Evolutionary conservation across 805 yeast species (phyloP).

Genomic region (Candida quercuum): DNA sequence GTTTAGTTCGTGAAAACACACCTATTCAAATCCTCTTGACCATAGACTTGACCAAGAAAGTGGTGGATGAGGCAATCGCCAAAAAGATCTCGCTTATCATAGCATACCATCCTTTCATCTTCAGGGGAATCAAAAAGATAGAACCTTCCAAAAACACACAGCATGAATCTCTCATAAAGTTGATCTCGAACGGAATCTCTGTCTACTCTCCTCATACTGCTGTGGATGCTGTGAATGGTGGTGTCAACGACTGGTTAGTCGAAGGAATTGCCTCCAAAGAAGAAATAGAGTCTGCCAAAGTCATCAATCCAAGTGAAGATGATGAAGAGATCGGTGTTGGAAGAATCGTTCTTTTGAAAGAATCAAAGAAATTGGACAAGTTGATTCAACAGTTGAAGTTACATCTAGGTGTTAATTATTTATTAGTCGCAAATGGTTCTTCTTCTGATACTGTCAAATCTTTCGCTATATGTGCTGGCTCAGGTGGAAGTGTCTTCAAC

Average conservation of each 20-base stretch:
- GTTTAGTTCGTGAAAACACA: conserved; percentile 17
- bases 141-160: conserved; percentile 64
- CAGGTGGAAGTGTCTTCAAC: conserved; percentile 75
- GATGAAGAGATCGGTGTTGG: conserved; percentile 73
- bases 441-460: conserved; percentile 34
- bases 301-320: conserved; percentile 40
- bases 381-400: conserved; percentile 50
- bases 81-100: conserved; percentile 52
- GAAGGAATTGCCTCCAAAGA: conserved; percentile 43
- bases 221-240: conserved; percentile 86
- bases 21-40: conserved; percentile 49
- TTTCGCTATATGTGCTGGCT: conserved; percentile 92
- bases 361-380: conserved; percentile 36
- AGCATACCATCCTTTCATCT: conserved; percentile 94
- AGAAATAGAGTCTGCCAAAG: conserved; percentile 19
- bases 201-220: conserved; percentile 97
- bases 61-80: conserved; percentile 78
- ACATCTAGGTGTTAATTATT: conserved; percentile 42
- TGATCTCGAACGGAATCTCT: conserved; percentile 73
- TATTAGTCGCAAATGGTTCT: conserved; percentile 55
- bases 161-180: conserved; percentile 65
- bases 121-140: conserved; percentile 77
- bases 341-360: conserved; percentile 47
- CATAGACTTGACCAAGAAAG: conserved; percentile 78
- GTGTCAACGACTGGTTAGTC: conserved; percentile 91